Base-by-base conservation (phyloP, 139 green algal genomes). In the Chlamydomonas sp. region DNA sequence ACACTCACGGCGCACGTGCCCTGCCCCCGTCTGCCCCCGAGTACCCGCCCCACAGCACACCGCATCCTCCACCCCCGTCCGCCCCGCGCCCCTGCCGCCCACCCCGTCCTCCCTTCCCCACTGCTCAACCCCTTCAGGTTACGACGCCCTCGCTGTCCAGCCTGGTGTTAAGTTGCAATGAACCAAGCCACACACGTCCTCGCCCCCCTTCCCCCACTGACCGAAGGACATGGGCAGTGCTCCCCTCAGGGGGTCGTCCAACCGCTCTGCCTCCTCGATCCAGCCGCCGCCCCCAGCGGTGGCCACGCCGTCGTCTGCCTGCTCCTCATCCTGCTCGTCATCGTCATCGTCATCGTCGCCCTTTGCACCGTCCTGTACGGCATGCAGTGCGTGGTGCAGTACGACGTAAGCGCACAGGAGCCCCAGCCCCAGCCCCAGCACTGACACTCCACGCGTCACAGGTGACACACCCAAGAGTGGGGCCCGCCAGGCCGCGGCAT, bases 161-260 rank as follows among this genome's bases (percentile, higher is more conserved):
- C 78, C 63, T 66, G 6, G 31, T 61, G 84, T 2, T 6, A 61
- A 76, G 3, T 18, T 18, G 62, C 63, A 17, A n/a, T 86, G 6
- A 49, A 61, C 3, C 59, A 77, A 61, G n/a, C 2, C 77, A 5
- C 15, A 57, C 69, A 63, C n/a, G 20, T 49, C 5, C 77, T 6
- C 9, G n/a, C 57, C 20, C 9, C 17, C 71, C 74, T 73, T 12
- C 67, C 0, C 69, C 59, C 49, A 73, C 92, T 67, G 49, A 94
- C 92, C 93, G 89, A 96, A 96, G 5, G 89, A 85, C 79, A 94
- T 90, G 6, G 93, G 93, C 72, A 96, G 90, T 10, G 90, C 79
- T 5, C 83, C 69, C 1, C 93, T 75, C 16, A 96, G 14, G 0
- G 58, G 64, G 20, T 92, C 94, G 77, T 93, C 88, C 67, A 89